A percentile compares a stretch with the other conserved stretches of the same genome.
These are phyloP conservation scores for Saccharomycopsis oosterbeekiorum DNA, from an alignment of 805 yeast genomes.

Conservation along the genomic window DNA sequence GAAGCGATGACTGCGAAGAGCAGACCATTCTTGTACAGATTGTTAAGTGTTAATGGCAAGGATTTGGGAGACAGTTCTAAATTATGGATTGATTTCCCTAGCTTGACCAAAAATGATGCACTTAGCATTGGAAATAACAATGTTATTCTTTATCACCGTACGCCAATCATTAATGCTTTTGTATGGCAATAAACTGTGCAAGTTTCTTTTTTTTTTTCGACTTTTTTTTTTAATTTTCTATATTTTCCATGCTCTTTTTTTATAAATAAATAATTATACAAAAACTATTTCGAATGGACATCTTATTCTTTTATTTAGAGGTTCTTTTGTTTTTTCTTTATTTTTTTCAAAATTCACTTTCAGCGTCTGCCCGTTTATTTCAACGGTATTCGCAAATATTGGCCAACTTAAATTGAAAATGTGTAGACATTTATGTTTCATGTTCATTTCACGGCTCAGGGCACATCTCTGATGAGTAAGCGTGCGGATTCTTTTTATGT, in stretches of 20 bases:
- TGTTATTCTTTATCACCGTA: not conserved
- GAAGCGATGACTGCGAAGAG: not conserved
- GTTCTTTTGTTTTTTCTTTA: too few species aligned
- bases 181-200: not conserved
- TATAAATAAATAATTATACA: too few species aligned
- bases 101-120: not conserved
- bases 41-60: slow-evolving; percentile 6
- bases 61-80: not conserved
- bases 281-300: too few species aligned
- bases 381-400: too few species aligned
- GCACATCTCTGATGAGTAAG: slow-evolving; percentile 4
- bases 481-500: not conserved
- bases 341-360: not conserved
- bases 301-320: too few species aligned
- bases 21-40: slow-evolving; percentile 14
- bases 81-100: not conserved
- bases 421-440: not conserved
- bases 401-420: not conserved
- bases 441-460: not conserved
- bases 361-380: not conserved
- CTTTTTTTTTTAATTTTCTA: not conserved
- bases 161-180: slow-evolving; percentile 1
- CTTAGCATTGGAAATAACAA: not conserved
- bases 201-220: not conserved
- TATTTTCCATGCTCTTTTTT: not conserved